Conservation (phyloP, 2,329 filamentous ascomycete species). For the Aspergillus eucalypticola region DNA sequence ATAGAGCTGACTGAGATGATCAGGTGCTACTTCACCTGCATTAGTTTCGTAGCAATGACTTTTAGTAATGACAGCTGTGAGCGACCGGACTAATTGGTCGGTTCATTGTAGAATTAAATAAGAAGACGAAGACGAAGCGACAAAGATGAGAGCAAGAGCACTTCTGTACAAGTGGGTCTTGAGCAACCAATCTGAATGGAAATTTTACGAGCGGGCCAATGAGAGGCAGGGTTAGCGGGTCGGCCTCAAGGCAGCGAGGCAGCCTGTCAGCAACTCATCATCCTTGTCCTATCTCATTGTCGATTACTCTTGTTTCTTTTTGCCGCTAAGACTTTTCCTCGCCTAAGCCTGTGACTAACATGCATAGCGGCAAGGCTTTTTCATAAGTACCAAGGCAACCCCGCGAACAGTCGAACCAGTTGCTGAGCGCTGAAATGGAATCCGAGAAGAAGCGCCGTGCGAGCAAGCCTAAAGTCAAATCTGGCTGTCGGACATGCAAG, state of each 20-base stretch:
- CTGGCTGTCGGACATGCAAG: slow-evolving; percentile 15
- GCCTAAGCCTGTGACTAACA: background rate
- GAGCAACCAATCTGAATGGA: background rate
- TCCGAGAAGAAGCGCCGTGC: background rate
- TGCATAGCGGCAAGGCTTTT: background rate
- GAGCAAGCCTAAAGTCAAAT: slow-evolving; percentile 3
- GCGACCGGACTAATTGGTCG: background rate
- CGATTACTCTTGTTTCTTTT: background rate
- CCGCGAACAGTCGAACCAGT: background rate
- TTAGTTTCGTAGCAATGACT: background rate
- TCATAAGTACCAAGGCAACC: background rate
- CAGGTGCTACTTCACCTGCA: background rate
- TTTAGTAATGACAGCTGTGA: background rate
- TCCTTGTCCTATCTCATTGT: background rate
- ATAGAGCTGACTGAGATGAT: background rate
- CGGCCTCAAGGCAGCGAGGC: background rate
- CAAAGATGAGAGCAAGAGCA: background rate
- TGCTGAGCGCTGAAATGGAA: background rate
- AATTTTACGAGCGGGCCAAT: slow-evolving; percentile 6
- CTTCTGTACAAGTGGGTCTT: background rate
- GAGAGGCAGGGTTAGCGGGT: background rate
- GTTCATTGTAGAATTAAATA: too few species aligned
- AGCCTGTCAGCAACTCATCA: background rate
- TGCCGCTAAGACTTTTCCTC: background rate
- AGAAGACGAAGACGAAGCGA: too few species aligned